These are phyloP conservation scores for Castanea sativa DNA, from an alignment of 306 rosid genomes.

Conservation along the genomic window DNA sequence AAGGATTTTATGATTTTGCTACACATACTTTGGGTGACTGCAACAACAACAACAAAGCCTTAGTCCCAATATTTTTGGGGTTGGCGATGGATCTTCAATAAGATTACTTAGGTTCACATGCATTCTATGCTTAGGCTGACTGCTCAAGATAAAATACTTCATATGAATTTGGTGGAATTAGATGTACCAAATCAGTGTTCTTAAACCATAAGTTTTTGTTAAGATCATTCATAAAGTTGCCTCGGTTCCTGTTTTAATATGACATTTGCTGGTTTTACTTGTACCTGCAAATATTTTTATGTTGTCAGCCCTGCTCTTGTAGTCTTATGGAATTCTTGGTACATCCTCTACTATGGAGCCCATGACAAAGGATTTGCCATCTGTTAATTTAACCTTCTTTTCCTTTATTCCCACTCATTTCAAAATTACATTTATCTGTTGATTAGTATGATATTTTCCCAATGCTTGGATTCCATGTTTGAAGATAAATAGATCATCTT, in stretches of 20 bases:
- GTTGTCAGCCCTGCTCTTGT: neutral
- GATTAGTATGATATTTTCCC: neutral
- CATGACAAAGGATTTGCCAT: no score
- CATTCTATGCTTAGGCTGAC: neutral
- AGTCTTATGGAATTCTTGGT: neutral
- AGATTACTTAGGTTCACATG: no score
- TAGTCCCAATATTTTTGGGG: no score
- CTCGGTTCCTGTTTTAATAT: neutral
- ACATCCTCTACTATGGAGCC: neutral
- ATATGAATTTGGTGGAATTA: neutral
- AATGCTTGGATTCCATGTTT: neutral
- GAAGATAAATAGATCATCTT: neutral
- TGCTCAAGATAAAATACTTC: neutral
- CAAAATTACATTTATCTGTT: no score
- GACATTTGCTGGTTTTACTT: neutral
- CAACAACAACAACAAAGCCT: no score
- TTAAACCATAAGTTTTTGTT: neutral
- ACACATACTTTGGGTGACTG: no score
- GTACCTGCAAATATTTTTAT: neutral
- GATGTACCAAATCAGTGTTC: slow-evolving; percentile 11
- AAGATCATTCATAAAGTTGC: neutral
- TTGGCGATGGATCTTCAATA: no score
- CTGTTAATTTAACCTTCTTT: no score
- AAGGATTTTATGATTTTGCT: no score
- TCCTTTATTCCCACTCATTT: no score